These are phyloP conservation scores for Nicotiana tabacum DNA, from an alignment of 257 asterid species.

Conservation along the genomic window DNA sequence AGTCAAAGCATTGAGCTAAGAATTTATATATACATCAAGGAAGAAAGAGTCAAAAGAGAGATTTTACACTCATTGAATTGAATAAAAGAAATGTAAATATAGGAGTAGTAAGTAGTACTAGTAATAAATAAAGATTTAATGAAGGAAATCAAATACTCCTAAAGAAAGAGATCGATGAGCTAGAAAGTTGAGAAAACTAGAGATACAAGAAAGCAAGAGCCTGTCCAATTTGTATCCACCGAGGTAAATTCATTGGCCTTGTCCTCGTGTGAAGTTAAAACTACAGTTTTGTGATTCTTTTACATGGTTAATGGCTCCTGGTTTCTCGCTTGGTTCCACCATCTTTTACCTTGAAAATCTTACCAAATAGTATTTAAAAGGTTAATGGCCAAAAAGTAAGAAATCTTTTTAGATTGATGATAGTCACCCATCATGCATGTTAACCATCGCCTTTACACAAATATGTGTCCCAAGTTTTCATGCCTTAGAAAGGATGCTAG, in stretches of 20 bases:
- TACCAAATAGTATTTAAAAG: slow-evolving; percentile 7
- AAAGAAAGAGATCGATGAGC: neutral
- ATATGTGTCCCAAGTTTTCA: neutral
- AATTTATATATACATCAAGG: no score
- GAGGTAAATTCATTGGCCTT: slow-evolving; percentile 44
- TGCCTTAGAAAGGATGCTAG: no score
- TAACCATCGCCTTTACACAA: neutral
- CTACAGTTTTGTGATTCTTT: slow-evolving; percentile 13
- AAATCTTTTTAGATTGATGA: slow-evolving; percentile 35
- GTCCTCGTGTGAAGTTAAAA: slow-evolving; percentile 30
- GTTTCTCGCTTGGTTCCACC: slow-evolving; percentile 32
- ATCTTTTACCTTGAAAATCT: slow-evolving; percentile 20
- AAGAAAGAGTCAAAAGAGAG: neutral
- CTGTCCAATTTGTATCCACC: slow-evolving; percentile 49
- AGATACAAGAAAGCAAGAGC: slow-evolving; percentile 64
- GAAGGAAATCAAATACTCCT: no score
- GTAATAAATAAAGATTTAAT: neutral
- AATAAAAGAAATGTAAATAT: neutral
- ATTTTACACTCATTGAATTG: neutral
- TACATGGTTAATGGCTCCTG: slow-evolving; percentile 40
- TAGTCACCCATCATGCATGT: slow-evolving; percentile 14
- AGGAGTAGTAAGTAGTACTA: no score
- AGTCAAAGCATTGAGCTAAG: neutral
- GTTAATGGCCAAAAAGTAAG: slow-evolving; percentile 25
- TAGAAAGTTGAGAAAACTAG: slow-evolving; percentile 20